Percentiles rank a stretch among this genome's conserved stretches.
phyloP scores from a whole-genome alignment of 78 protist genomes.

The Dictyostelium firmibasis region DNA sequence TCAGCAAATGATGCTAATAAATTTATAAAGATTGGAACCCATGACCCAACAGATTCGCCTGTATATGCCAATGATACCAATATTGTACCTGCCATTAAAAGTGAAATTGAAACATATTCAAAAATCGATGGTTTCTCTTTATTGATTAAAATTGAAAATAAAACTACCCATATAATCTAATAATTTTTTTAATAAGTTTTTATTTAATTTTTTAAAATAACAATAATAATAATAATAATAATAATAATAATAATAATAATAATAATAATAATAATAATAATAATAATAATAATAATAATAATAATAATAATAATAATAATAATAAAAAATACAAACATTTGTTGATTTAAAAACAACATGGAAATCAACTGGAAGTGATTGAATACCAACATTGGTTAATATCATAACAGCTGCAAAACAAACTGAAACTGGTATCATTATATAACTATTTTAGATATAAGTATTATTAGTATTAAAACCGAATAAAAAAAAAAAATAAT shows the following conservation, averaged over 20 bases:
- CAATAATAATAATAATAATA: neutral
- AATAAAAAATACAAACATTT: conserved; percentile 8
- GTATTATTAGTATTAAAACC: neutral
- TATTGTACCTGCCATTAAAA: conserved; percentile 47
- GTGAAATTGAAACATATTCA: conserved; percentile 9
- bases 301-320: neutral
- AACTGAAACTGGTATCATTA: conserved; percentile 66
- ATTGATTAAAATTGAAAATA: conserved; percentile 57
- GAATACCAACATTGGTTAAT: conserved; percentile 53
- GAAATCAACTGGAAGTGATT: conserved; percentile 35
- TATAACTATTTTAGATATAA: neutral
- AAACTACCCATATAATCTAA: conserved; percentile 64
- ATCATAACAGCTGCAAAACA: conserved; percentile 56
- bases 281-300: neutral
- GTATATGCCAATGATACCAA: conserved; percentile 23
- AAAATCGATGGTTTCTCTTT: conserved; percentile 51
- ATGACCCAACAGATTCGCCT: neutral
- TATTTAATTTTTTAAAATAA: neutral
- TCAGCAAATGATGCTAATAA: conserved; percentile 36
- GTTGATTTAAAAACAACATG: conserved; percentile 74
- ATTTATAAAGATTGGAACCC: conserved; percentile 43
- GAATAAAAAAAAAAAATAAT: too few species aligned
- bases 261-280: neutral
- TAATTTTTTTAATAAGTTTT: neutral
- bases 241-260: neutral